A percentile compares a stretch with the other conserved stretches of the same genome.
phyloP scores from a whole-genome alignment of 2,329 filamentous ascomycete species.

The Beauveria bassiana region DNA sequence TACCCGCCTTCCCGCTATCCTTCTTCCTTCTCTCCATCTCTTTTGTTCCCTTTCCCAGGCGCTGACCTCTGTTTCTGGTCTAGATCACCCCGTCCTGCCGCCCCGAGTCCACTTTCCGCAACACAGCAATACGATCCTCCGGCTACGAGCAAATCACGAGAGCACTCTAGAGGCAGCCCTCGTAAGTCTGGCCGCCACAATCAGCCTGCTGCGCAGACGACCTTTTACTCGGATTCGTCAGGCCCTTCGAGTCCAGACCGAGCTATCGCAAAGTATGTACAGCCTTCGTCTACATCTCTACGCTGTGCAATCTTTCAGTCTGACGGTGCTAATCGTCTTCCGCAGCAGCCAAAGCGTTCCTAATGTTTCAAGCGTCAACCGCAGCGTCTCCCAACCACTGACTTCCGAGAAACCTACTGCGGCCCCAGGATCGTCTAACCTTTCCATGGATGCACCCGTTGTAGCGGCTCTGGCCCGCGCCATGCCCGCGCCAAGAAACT shows the following conservation, averaged over 20 bases:
- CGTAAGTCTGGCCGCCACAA: background rate
- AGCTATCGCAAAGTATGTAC: conserved; percentile 23
- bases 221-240: conserved; percentile 31
- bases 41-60: background rate
- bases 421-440: conserved; percentile 26
- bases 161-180: conserved; percentile 18
- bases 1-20: background rate
- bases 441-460: conserved; percentile 41
- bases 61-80: conserved; percentile 15
- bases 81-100: conserved; percentile 41
- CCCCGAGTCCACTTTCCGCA: conserved; percentile 43
- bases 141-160: conserved; percentile 22
- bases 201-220: conserved; percentile 19
- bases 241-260: conserved; percentile 26
- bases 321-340: background rate
- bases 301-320: background rate
- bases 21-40: background rate
- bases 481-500: conserved; percentile 54
- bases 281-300: background rate
- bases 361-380: conserved; percentile 40
- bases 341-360: conserved; percentile 19
- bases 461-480: conserved; percentile 32
- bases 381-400: conserved; percentile 37
- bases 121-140: conserved; percentile 16
- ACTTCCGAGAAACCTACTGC: conserved; percentile 27